A percentile compares a stretch with the other conserved stretches of the same genome.
phyloP scores from a whole-genome alignment of 768 basidiomycete species.

The Leucocoprinus sp. region DNA sequence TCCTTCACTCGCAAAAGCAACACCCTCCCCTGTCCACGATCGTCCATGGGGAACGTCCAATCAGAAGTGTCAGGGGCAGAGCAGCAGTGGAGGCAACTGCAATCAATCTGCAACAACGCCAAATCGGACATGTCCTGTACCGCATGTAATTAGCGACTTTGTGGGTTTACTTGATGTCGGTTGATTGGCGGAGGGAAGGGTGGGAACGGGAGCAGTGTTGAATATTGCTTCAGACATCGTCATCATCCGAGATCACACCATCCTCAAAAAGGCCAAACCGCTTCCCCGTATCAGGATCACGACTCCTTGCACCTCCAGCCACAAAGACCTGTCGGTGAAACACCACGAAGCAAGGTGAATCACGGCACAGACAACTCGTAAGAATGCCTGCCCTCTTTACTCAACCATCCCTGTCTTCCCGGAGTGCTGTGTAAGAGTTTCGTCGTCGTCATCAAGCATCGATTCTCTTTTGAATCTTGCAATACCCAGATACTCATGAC shows the following conservation, averaged over 20 bases:
- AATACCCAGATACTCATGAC: too few relatives aligned
- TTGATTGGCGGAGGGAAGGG: too few relatives aligned
- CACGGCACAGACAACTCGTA: slow-evolving; percentile 8
- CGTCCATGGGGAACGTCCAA: not conserved
- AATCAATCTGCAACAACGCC: slow-evolving; percentile 33
- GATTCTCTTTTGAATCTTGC: too few relatives aligned
- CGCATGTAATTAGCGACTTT: slow-evolving; percentile 17
- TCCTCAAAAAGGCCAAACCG: slow-evolving; percentile 13
- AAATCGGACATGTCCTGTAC: slow-evolving; percentile 37
- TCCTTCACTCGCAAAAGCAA: too few relatives aligned
- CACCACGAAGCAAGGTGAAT: too few relatives aligned
- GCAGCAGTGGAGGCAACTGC: slow-evolving; percentile 18
- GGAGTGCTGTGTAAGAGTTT: slow-evolving; percentile 3
- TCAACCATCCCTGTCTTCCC: slow-evolving; percentile 10
- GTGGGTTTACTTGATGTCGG: too few relatives aligned
- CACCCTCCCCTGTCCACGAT: too few relatives aligned
- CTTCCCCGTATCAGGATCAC: too few relatives aligned
- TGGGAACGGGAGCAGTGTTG: not conserved
- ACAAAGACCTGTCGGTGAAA: too few relatives aligned
- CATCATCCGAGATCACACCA: not conserved
- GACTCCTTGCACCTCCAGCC: not conserved
- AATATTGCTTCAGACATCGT: not conserved
- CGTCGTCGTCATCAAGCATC: not conserved
- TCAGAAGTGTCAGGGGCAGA: slow-evolving; percentile 19
- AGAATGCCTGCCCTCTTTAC: slow-evolving; percentile 10